Conservation (phyloP, 2,329 filamentous ascomycete genomes). For the Keithomyces neogunnii region DNA sequence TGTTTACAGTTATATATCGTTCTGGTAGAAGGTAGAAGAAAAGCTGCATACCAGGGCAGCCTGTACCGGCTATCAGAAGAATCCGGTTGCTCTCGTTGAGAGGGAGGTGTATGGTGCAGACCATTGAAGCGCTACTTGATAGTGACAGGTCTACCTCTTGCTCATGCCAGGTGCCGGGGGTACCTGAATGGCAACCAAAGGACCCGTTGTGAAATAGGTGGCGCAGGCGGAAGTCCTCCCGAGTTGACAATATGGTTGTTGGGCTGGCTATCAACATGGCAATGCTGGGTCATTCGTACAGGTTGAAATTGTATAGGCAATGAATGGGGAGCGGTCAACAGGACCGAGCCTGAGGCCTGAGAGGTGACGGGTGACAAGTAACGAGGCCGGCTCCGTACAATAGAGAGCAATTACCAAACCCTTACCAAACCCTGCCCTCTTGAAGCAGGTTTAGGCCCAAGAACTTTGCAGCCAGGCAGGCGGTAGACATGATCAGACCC, state of each 20-base stretch:
- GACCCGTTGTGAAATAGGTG: not conserved
- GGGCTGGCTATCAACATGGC: not conserved
- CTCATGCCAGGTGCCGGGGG: not conserved
- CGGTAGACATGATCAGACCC: conserved; percentile 5
- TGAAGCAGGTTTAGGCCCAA: not conserved
- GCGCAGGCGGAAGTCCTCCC: conserved; percentile 1
- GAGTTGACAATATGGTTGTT: not conserved
- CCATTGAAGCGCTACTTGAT: not conserved
- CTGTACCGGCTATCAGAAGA: no score
- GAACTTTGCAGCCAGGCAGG: not conserved
- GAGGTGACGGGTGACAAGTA: not conserved
- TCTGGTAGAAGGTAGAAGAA: no score
- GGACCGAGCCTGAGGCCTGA: not conserved
- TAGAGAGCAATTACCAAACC: not conserved
- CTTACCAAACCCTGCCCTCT: not conserved
- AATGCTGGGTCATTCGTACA: not conserved
- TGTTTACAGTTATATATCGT: no score
- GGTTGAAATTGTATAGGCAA: not conserved
- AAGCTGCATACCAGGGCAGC: no score
- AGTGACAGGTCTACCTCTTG: not conserved
- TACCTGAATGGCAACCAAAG: not conserved
- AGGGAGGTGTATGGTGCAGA: not conserved
- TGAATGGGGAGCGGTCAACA: conserved; percentile 2
- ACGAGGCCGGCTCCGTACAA: not conserved
- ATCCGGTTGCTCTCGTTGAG: no score